Conservation (phyloP, 2,329 filamentous ascomycete species). For the Xenoacremonium recifei region DNA sequence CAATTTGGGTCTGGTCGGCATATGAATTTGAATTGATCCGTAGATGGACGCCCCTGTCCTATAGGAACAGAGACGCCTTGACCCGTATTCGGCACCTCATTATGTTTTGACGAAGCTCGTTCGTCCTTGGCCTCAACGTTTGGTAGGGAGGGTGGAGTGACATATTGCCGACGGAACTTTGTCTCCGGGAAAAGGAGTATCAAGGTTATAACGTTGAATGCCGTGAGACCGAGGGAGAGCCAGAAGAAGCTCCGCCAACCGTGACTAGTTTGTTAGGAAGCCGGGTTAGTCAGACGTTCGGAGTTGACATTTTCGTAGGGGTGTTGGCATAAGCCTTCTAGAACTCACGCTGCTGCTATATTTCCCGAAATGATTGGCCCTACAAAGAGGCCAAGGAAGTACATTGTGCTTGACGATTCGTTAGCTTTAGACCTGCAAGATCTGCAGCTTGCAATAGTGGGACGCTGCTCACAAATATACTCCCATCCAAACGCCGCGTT, state of each 20-base stretch:
- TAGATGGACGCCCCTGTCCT: neutral
- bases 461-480: neutral
- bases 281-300: too few species aligned
- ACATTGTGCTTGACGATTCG: neutral
- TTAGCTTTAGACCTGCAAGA: neutral
- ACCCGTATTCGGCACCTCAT: neutral
- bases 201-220: neutral
- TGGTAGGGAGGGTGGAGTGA: too few species aligned
- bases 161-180: neutral
- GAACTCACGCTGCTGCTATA: neutral
- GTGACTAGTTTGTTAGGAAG: neutral
- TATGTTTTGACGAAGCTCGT: neutral
- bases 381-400: neutral
- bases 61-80: neutral
- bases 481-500: neutral
- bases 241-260: slow-evolving; percentile 6
- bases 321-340: neutral
- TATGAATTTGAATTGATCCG: neutral
- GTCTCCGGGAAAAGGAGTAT: slow-evolving; percentile 2
- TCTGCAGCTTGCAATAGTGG: too few species aligned
- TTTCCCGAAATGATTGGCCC: neutral
- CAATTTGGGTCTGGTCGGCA: neutral
- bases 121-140: neutral
- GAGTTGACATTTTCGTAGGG: neutral
- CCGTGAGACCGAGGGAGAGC: slow-evolving; percentile 1